These are phyloP conservation scores for Anethum foeniculum DNA, from an alignment of 140 eudicot species.

Conservation along the genomic window DNA sequence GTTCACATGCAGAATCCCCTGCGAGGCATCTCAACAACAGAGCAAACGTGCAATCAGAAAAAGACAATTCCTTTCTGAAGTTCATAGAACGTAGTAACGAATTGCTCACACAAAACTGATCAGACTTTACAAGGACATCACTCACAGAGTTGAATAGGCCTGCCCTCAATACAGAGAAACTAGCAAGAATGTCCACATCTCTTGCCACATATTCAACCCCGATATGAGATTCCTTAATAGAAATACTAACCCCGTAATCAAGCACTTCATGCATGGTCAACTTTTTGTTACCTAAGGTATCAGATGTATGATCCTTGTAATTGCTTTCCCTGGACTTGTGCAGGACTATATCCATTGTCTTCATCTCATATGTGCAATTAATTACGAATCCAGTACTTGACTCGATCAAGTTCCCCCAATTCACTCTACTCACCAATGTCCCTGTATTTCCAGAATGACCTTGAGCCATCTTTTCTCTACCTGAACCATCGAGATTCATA, in stretches of 20 bases:
- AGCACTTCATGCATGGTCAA: conserved; percentile 35
- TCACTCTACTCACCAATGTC: conserved; percentile 10
- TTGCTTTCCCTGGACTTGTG: conserved; percentile 43
- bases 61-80: conserved; percentile 52
- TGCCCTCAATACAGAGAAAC: conserved; percentile 37
- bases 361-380: conserved; percentile 44
- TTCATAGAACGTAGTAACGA: conserved; percentile 23
- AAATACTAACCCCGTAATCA: conserved; percentile 50
- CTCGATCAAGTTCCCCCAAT: conserved; percentile 13
- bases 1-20: conserved; percentile 17
- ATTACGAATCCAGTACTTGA: conserved; percentile 22
- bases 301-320: conserved; percentile 28
- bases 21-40: conserved; percentile 32
- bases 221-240: conserved; percentile 24
- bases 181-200: conserved; percentile 34
- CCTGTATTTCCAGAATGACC: conserved; percentile 31
- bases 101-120: conserved; percentile 19
- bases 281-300: conserved; percentile 25
- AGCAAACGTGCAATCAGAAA: conserved; percentile 37
- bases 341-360: conserved; percentile 45
- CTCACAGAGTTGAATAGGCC: conserved; percentile 32
- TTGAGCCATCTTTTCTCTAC: conserved; percentile 21
- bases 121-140: conserved; percentile 28
- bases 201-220: conserved; percentile 30
- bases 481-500: conserved; percentile 18